Evolutionary conservation across 495 filamentous ascomycete genomes (phyloP), one percentile per base, ranked within the genome.

Genomic region (Aspergillus olivimuriae): DNA sequence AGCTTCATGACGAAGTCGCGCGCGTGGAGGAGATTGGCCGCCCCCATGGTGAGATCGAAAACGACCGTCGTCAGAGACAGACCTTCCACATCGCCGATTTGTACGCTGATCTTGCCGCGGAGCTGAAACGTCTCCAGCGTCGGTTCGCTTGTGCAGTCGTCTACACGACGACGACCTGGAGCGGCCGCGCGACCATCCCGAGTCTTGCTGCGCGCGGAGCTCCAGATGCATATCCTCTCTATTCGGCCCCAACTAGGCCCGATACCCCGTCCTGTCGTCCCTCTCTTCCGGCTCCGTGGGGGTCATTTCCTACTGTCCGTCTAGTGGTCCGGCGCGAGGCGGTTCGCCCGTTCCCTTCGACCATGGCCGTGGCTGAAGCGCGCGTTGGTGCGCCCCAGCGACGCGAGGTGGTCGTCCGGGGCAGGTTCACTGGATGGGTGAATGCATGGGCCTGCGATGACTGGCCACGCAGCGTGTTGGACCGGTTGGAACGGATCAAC

Each of bases 331-430:
- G 69, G 34, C 56, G 72, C 17, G 61, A 70, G 8, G 34, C 48
- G 2, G 68, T 80, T 3, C 56, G 65, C 7, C 63, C 64, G 9
- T 87, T 87, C 60, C 69, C 68, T 8, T 60, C 64, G 10, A 68
- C 65, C 0, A 67, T 78, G 34, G 79, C 74, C 36, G 53, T 76
- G 0, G 65, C 77, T 26, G 78, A 84, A 55, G 80, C 75, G 0
- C 55, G 69, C 35, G 60, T 49, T 3, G 76, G 83, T 51, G 73
- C 75, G 16, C 50, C 58, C 30, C 62, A 60, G 52, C 53, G 74
- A 19, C 66, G 69, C 52, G 59, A 49, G 16, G 57, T 64, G 4
- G 63, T 75, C 22, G 43, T 47, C 18, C 58, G 62, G 34, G 65
- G 68, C 5, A 59, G 59, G 19, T 74, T 73, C 47, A 57, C 56